These are phyloP conservation scores for Trifolium dubium DNA, from an alignment of 306 rosid genomes.

Conservation along the genomic window DNA sequence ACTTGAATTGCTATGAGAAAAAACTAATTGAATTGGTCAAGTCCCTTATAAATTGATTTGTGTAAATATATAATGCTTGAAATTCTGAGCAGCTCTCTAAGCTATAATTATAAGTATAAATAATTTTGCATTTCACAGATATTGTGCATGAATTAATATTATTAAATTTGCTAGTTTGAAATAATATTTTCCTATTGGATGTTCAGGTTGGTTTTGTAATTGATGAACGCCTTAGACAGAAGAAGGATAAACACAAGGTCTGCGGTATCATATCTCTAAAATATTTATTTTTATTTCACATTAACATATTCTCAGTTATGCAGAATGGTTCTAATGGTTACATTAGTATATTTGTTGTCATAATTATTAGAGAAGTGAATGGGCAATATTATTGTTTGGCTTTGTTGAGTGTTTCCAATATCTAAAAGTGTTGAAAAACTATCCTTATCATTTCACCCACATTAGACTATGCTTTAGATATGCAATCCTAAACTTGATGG, in stretches of 20 bases:
- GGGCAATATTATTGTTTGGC: conserved; percentile 17
- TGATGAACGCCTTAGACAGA: conserved; percentile 85
- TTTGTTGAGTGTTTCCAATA: conserved; percentile 37
- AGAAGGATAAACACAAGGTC: conserved; percentile 82
- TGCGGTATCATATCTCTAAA: conserved; percentile 16
- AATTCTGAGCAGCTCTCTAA: conserved; percentile 4
- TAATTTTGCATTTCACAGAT: conserved; percentile 20
- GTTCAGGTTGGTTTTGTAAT: conserved; percentile 85
- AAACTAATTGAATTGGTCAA: conserved; percentile 23
- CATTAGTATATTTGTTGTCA: conserved; percentile 25
- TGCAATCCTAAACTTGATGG: background rate
- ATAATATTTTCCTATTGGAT: conserved; percentile 29
- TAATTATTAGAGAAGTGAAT: conserved; percentile 5
- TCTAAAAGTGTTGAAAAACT: background rate
- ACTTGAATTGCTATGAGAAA: too few species aligned
- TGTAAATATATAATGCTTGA: conserved; percentile 8
- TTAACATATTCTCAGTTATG: background rate
- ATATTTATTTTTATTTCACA: conserved; percentile 12
- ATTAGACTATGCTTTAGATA: background rate
- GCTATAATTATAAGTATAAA: conserved; percentile 11
- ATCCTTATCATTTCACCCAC: background rate
- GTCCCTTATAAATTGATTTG: conserved; percentile 6
- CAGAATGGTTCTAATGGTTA: conserved; percentile 6
- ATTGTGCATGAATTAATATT: conserved; percentile 7
- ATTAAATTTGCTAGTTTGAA: conserved; percentile 11